phyloP scores from a whole-genome alignment of 768 basidiomycete genomes.

The Clitopilus passeckerianus region DNA sequence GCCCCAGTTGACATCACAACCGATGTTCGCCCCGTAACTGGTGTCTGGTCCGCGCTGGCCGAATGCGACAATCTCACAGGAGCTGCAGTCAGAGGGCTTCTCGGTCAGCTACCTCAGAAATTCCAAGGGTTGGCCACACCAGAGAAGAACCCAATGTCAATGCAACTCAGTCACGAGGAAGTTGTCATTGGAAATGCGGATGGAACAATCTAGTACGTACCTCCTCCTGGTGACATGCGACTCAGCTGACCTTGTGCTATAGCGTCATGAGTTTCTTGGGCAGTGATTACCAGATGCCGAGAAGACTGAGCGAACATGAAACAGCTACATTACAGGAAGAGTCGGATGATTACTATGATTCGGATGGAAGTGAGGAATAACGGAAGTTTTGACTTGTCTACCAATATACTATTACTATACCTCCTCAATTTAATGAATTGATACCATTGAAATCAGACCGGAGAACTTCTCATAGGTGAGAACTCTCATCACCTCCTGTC shows the following conservation, averaged over 20 bases:
- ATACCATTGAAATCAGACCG: too few relatives aligned
- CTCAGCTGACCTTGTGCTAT: neutral
- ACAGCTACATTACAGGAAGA: neutral
- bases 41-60: slow-evolving; percentile 73
- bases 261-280: slow-evolving; percentile 35
- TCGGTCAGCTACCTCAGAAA: slow-evolving; percentile 59
- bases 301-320: neutral
- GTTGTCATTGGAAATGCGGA: slow-evolving; percentile 90
- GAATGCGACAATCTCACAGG: slow-evolving; percentile 22
- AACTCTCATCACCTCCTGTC: too few relatives aligned
- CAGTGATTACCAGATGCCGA: slow-evolving; percentile 22
- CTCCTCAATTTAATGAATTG: too few relatives aligned
- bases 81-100: slow-evolving; percentile 48
- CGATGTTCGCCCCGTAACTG: slow-evolving; percentile 60
- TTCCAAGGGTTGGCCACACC: slow-evolving; percentile 80
- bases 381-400: neutral
- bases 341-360: neutral
- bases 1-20: slow-evolving; percentile 58
- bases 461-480: too few relatives aligned
- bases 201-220: slow-evolving; percentile 75
- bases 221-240: slow-evolving; percentile 1
- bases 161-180: slow-evolving; percentile 88
- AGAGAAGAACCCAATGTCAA: slow-evolving; percentile 93
- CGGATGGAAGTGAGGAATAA: neutral
- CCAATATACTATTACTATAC: too few relatives aligned